Base-by-base conservation (phyloP, 2,329 filamentous ascomycete species). In the Zymoseptoria crescenta region DNA sequence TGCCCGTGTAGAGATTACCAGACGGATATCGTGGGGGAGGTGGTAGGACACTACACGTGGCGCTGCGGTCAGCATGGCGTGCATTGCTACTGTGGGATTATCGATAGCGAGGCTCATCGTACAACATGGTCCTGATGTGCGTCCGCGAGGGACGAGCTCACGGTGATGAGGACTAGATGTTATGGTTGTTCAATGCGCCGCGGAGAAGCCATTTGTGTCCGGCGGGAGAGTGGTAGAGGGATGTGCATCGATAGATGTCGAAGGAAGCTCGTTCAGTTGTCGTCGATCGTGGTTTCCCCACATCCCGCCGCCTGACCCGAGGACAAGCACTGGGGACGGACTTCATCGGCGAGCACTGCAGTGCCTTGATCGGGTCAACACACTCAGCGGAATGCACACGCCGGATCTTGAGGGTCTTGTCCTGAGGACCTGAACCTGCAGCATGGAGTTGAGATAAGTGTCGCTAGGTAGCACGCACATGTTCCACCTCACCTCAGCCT, bases 1-100 rank as follows among this genome's bases (percentile, higher is more conserved):
- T 66, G 56, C 84, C 84, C 67, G 87, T 86, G 77, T 89, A 74
- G 55, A 73, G 88, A 74, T 88, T 88, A 64, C 87, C 85, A 65
- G 85, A 83, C 58, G 89, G 87, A 79, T 96, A 96, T 74, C 91
- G 85, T 63, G 65, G 65, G 55, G 65, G 65, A 48, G 65, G 65
- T 29, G 65, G 65, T 2, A 67, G 64, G 50, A 64, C 64, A 55
- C 62, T 62, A 52, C 54, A 49, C 20, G n/a, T 41, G 56, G 54
- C 59, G 10, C 29, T n/a, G 35, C 35, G 35, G 35, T 45, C 35
- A 45, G 35, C 35, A 45, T 16, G 16, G 5, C 35, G 13, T 45
- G 35, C 35, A 30, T 30, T 45, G 35, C 16, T 13, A 45, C n/a
- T 13, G 35, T 45, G 35, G 35, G 35, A 16, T 45, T 45, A n/a